Base-by-base conservation (phyloP, 768 basidiomycete genomes). In the Lactarius vividus region DNA sequence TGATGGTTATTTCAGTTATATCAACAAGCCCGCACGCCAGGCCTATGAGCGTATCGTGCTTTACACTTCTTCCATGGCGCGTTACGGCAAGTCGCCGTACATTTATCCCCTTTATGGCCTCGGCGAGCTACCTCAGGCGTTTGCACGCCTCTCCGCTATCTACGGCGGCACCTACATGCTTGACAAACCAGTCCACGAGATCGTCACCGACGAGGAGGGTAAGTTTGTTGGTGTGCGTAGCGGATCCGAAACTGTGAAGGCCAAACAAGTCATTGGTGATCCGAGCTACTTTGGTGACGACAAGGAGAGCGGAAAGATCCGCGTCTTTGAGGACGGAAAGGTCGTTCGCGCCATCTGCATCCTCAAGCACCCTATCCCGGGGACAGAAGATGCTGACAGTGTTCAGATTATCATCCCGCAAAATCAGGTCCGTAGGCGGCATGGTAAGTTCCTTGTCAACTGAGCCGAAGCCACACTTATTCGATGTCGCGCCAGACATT, bases 151-250 rank as follows among this genome's bases (percentile, higher is more conserved):
- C 62, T 94, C 92, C 68, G 97, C 97, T 70, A 98, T 99, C 75
- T 98, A 99, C 74, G 97, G 97, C 46, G 97, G 97, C 49, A 99
- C 97, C 15, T 99, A 99, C 82, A 99, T 99, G 97, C 89, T 99
- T 64, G 95, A 98, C 82, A 99, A 99, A 80, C 82, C 82, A 55
- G 90, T 97, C 72, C 88, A 96, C 66, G 85, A 91, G 74, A 94
- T 98, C 71, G 89, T 97, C 62, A 93, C 89, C 53, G 92, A 91
- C 75, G 76, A 79, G 15, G 84, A 87, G 65, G 97, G 97, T 72
- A 92, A 89, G 75, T 98, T 99, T 71, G 84, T 92, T 62, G 97
- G 97, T 56, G 97, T 98, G 54, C 89, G 88, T 42, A 91, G 89
- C 71, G 94, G 85, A 23, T 82, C 83, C 16, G 97, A 99, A 80